Conservation (phyloP, 768 basidiomycete species). For the Chalciporus chontae region DNA sequence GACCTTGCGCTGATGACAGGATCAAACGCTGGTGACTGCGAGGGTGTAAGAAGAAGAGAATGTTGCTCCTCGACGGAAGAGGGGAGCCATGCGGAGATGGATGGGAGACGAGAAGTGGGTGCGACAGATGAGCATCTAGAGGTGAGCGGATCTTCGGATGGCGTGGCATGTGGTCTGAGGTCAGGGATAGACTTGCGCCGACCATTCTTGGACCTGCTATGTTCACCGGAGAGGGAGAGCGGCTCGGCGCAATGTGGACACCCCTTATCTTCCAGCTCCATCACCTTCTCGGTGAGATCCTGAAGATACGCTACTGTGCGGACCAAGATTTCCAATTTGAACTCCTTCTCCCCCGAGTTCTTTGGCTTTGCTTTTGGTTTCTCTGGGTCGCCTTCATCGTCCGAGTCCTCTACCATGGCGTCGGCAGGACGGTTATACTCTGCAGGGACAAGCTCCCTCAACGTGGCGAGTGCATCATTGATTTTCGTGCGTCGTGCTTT, state of each 20-base stretch:
- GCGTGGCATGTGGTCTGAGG: background rate
- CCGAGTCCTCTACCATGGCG: conserved; percentile 31
- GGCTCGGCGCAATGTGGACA: conserved; percentile 22
- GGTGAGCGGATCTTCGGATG: background rate
- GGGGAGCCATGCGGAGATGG: conserved; percentile 69
- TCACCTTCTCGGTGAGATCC: conserved; percentile 59
- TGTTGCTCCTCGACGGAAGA: conserved; percentile 15
- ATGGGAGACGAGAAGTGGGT: conserved; percentile 45
- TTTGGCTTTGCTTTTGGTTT: conserved; percentile 29
- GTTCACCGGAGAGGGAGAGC: conserved; percentile 11
- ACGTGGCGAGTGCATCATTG: conserved; percentile 79
- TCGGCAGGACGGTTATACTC: conserved; percentile 39
- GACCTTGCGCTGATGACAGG: conserved; percentile 15
- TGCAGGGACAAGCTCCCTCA: conserved; percentile 74
- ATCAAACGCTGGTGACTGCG: conserved; percentile 34
- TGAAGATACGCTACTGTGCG: conserved; percentile 77
- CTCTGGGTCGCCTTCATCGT: conserved; percentile 32
- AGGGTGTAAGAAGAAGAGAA: conserved; percentile 33
- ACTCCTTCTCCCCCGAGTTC: conserved; percentile 70
- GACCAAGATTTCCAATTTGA: conserved; percentile 88
- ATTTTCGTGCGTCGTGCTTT: conserved; percentile 93
- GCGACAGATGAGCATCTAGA: conserved; percentile 8
- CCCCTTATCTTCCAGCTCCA: conserved; percentile 35
- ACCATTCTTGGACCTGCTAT: background rate
- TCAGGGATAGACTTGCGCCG: background rate